Conservation (phyloP, 1,284 basidiomycete genomes). For the Microbotryum saponariae region DNA sequence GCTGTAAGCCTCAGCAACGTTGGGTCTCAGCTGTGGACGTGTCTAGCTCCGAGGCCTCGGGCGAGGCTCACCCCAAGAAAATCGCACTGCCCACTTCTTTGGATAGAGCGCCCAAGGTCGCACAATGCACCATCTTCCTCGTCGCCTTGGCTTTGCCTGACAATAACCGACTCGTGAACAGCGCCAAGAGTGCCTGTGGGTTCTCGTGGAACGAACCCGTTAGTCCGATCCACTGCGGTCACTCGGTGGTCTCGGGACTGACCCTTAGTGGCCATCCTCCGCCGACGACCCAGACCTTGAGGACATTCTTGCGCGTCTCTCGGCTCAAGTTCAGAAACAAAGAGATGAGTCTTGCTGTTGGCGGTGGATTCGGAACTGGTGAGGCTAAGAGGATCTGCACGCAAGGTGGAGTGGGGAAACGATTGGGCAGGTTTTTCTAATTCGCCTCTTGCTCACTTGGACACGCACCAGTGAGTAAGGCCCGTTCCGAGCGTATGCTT, state of each 20-base stretch:
- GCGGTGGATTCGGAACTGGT: conserved; percentile 15
- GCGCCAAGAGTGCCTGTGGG: conserved; percentile 14
- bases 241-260: background rate
- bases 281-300: conserved; percentile 19
- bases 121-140: conserved; percentile 14
- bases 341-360: conserved; percentile 8
- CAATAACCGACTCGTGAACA: conserved; percentile 20
- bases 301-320: conserved; percentile 16
- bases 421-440: too few relatives aligned
- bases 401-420: too few relatives aligned
- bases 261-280: conserved; percentile 26
- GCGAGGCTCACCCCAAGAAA: conserved; percentile 7
- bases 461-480: too few relatives aligned
- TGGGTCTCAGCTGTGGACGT: too few relatives aligned
- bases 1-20: background rate
- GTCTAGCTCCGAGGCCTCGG: background rate
- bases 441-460: too few relatives aligned
- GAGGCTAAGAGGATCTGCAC: conserved; percentile 20
- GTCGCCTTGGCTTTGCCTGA: conserved; percentile 6
- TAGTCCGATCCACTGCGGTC: background rate
- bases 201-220: background rate
- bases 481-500: too few relatives aligned
- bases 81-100: conserved; percentile 6
- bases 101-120: conserved; percentile 3
- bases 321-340: conserved; percentile 9